Evolutionary conservation across 2,329 filamentous ascomycete genomes (phyloP).

Genomic region (Phialocephala subalpina): DNA sequence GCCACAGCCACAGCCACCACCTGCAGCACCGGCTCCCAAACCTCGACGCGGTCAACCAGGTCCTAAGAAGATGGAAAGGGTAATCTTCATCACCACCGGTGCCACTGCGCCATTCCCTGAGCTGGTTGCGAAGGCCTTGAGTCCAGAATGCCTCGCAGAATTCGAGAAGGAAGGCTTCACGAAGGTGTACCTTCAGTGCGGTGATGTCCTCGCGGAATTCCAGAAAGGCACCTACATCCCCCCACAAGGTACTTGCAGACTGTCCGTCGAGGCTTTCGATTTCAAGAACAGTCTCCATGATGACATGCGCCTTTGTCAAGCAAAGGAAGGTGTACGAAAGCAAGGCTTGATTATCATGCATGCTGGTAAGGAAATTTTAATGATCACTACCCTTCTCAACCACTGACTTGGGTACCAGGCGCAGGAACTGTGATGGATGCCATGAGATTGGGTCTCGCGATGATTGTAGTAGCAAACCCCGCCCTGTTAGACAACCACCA

Average conservation of each 20-base stretch:
- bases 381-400: constrained; percentile 1
- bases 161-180: constrained; percentile 71
- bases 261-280: constrained; percentile 69
- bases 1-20: not conserved
- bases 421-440: constrained; percentile 90
- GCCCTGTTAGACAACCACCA: constrained; percentile 90
- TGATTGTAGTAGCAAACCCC: constrained; percentile 91
- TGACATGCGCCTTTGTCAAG: constrained; percentile 55
- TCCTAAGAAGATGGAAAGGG: constrained; percentile 28
- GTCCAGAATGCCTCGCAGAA: constrained; percentile 66
- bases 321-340: constrained; percentile 51
- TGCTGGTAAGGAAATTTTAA: constrained; percentile 68
- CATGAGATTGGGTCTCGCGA: constrained; percentile 73
- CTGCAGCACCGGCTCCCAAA: not conserved
- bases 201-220: constrained; percentile 61
- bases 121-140: constrained; percentile 73
- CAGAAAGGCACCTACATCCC: constrained; percentile 55
- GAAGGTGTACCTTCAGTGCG: constrained; percentile 81
- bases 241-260: constrained; percentile 39
- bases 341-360: constrained; percentile 87
- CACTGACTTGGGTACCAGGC: constrained; percentile 58
- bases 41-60: no score
- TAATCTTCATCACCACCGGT: constrained; percentile 88
- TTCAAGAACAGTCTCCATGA: constrained; percentile 68
- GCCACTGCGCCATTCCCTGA: constrained; percentile 85